phyloP scores from a whole-genome alignment of 2,329 filamentous ascomycete species.

The Zarea fungicola region DNA sequence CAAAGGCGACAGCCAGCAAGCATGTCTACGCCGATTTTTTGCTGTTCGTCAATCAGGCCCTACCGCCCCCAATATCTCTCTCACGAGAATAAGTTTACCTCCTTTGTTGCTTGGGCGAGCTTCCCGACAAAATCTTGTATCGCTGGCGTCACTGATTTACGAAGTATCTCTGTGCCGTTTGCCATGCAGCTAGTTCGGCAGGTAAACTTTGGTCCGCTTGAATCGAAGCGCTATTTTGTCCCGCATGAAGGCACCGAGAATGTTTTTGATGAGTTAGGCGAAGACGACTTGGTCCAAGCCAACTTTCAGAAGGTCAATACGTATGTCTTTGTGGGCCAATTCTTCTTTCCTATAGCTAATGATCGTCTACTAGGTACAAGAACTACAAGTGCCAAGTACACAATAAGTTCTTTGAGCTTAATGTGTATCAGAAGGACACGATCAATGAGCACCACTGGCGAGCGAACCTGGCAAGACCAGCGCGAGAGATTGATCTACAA shows the following conservation, averaged over 20 bases:
- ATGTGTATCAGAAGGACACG: slow-evolving; percentile 44
- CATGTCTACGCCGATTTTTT: slow-evolving; percentile 22
- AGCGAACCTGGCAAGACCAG: slow-evolving; percentile 35
- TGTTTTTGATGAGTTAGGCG: slow-evolving; percentile 29
- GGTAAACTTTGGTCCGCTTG: slow-evolving; percentile 39
- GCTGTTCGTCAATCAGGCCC: slow-evolving; percentile 19
- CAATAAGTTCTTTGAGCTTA: slow-evolving; percentile 44
- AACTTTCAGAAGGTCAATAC: slow-evolving; percentile 42
- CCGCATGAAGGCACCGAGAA: slow-evolving; percentile 11
- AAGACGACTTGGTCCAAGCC: slow-evolving; percentile 33
- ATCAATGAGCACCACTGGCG: slow-evolving; percentile 41
- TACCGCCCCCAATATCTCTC: slow-evolving; percentile 21
- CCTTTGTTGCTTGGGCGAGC: slow-evolving; percentile 27
- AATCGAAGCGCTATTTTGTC: slow-evolving; percentile 39
- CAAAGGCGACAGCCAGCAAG: neutral
- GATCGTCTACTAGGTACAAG: slow-evolving; percentile 32
- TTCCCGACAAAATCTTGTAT: slow-evolving; percentile 20
- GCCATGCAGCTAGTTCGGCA: slow-evolving; percentile 39
- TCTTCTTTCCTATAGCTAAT: neutral
- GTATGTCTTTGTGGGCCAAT: slow-evolving; percentile 25
- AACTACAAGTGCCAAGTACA: slow-evolving; percentile 40
- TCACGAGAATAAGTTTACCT: slow-evolving; percentile 23
- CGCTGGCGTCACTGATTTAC: slow-evolving; percentile 8
- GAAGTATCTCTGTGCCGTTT: slow-evolving; percentile 14
- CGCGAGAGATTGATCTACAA: slow-evolving; percentile 32